These are phyloP conservation scores for Termitomyces titanicus DNA, from an alignment of 768 basidiomycete species.

Conservation along the genomic window DNA sequence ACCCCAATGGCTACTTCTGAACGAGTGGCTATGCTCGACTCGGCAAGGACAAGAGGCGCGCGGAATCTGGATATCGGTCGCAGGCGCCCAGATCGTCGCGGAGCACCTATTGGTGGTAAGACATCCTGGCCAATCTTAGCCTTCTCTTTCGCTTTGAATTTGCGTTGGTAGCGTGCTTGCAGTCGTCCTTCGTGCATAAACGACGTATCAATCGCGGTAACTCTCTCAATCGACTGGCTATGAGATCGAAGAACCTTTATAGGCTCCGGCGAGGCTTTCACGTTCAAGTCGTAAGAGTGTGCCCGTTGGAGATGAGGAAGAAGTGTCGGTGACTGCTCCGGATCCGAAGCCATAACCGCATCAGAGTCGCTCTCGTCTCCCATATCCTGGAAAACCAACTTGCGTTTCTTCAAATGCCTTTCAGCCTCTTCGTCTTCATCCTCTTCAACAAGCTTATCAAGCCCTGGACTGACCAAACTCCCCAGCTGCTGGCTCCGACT, in stretches of 20 bases:
- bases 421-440: conserved; percentile 19
- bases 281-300: neutral
- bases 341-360: conserved; percentile 9
- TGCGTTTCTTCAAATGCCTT: conserved; percentile 24
- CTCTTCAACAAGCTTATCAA: conserved; percentile 27
- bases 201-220: conserved; percentile 7
- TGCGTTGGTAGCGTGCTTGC: conserved; percentile 6
- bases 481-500: conserved; percentile 19
- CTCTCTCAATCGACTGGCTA: conserved; percentile 7
- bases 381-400: conserved; percentile 12
- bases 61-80: conserved; percentile 6
- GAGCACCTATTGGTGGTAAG: conserved; percentile 6
- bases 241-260: conserved; percentile 16
- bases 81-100: conserved; percentile 11
- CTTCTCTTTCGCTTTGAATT: neutral
- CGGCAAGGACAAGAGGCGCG: neutral
- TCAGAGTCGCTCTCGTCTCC: conserved; percentile 12
- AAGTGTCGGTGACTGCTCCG: conserved; percentile 16
- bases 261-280: conserved; percentile 9
- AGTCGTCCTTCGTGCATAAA: conserved; percentile 9
- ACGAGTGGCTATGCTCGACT: neutral
- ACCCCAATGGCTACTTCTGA: neutral
- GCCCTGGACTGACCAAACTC: conserved; percentile 21
- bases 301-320: conserved; percentile 12
- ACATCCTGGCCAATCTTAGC: neutral